Evolutionary conservation across 257 asterid genomes (phyloP).

Genomic region (Plectranthus barbatus): DNA sequence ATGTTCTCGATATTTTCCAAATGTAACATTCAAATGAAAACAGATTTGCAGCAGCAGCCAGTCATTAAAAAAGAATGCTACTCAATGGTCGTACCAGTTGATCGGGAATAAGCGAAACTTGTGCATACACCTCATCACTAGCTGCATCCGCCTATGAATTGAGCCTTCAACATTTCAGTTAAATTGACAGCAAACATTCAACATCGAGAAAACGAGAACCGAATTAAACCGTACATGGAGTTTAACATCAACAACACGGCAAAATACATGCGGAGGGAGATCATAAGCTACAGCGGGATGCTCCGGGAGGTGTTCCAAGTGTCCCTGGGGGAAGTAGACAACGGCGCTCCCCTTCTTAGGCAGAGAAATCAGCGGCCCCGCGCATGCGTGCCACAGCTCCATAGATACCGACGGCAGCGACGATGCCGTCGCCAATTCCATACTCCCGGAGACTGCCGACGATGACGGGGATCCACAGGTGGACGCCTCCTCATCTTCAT

Average conservation of each 20-base stretch:
- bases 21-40: background rate
- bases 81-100: conserved; percentile 42
- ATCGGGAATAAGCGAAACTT: conserved; percentile 75
- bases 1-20: conserved; percentile 1
- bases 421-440: conserved; percentile 19
- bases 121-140: conserved; percentile 86
- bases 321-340: conserved; percentile 94
- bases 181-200: background rate
- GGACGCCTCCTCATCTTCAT: conserved; percentile 48
- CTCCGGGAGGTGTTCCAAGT: conserved; percentile 62
- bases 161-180: conserved; percentile 1
- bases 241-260: conserved; percentile 89
- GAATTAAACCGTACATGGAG: conserved; percentile 48
- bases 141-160: conserved; percentile 66
- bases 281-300: conserved; percentile 36
- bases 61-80: background rate
- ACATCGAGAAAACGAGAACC: background rate
- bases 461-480: conserved; percentile 26
- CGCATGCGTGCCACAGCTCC: conserved; percentile 99
- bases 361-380: conserved; percentile 90
- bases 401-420: conserved; percentile 51
- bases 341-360: conserved; percentile 83
- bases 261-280: conserved; percentile 82
- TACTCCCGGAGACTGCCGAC: conserved; percentile 27
- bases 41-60: background rate